Evolutionary conservation across 2,329 filamentous ascomycete genomes (phyloP).

Genomic region (Aureobasidium mangrovei): DNA sequence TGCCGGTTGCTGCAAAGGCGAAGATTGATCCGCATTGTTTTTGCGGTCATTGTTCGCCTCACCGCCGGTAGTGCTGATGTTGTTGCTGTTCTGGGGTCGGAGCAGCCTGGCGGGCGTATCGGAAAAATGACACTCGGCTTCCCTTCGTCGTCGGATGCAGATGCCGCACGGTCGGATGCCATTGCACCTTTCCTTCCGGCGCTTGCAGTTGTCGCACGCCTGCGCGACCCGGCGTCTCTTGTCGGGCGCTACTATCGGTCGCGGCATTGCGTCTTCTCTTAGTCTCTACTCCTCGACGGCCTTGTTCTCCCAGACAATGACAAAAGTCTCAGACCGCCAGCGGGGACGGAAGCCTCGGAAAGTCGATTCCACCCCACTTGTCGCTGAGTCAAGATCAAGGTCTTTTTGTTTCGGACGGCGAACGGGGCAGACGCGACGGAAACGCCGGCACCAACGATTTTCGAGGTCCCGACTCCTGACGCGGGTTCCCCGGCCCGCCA

Average conservation of each 20-base stretch:
- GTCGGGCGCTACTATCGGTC: conserved; percentile 9
- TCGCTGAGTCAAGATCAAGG: too few relatives aligned
- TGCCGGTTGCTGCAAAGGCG: neutral
- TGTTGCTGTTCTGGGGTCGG: neutral
- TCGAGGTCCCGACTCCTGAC: too few relatives aligned
- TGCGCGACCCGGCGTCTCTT: conserved; percentile 22
- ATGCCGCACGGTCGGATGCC: conserved; percentile 44
- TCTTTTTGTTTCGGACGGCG: too few relatives aligned
- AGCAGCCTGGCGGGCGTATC: conserved; percentile 19
- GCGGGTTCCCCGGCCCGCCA: too few relatives aligned
- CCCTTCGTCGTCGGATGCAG: conserved; percentile 35
- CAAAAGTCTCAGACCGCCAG: too few relatives aligned
- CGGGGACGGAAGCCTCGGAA: too few relatives aligned
- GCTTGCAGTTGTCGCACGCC: conserved; percentile 39
- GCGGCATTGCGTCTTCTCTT: conserved; percentile 1
- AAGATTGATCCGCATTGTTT: neutral
- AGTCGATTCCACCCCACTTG: too few relatives aligned
- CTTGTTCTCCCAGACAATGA: too few relatives aligned
- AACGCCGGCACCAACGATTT: too few relatives aligned
- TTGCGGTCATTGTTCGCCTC: neutral
- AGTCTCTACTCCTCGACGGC: neutral
- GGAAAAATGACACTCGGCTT: conserved; percentile 31
- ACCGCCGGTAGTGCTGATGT: neutral
- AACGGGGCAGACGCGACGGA: too few relatives aligned
- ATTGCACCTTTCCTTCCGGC: conserved; percentile 45